These are phyloP conservation scores for Pisolithus tinctorius DNA, from an alignment of 768 basidiomycete species.

Conservation along the genomic window DNA sequence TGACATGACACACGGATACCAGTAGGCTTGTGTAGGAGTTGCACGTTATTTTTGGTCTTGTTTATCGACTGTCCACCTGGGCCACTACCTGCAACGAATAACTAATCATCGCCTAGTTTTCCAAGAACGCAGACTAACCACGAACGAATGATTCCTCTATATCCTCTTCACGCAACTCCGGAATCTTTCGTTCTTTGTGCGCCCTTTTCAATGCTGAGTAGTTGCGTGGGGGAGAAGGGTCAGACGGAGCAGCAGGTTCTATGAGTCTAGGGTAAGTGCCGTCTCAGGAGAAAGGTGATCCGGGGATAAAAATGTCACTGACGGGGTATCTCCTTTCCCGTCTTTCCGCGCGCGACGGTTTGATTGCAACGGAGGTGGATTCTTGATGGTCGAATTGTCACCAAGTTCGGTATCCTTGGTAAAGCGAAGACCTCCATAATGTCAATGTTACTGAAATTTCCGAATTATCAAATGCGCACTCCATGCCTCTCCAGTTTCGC, in stretches of 20 bases:
- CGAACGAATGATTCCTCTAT: constrained; percentile 84
- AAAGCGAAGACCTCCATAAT: constrained; percentile 56
- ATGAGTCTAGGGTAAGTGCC: constrained; percentile 18
- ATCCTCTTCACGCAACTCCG: constrained; percentile 70
- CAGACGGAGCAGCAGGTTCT: constrained; percentile 28
- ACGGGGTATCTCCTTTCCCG: constrained; percentile 32
- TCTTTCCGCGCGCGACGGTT: constrained; percentile 41
- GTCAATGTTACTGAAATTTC: neutral
- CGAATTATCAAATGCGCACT: constrained; percentile 29
- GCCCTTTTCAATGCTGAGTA: constrained; percentile 70
- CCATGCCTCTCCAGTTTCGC: constrained; percentile 42
- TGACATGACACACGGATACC: constrained; percentile 85
- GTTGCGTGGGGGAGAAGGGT: constrained; percentile 31
- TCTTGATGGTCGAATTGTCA: constrained; percentile 74
- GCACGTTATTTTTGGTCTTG: constrained; percentile 90
- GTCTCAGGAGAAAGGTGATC: constrained; percentile 21
- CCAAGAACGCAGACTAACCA: constrained; percentile 40
- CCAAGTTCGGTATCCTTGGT: constrained; percentile 83
- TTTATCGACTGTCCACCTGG: constrained; percentile 97
- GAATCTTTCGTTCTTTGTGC: constrained; percentile 54
- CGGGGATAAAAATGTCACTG: constrained; percentile 13
- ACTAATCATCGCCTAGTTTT: constrained; percentile 2
- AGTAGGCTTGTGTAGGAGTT: constrained; percentile 83
- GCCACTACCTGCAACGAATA: constrained; percentile 57
- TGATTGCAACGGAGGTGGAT: constrained; percentile 39